Conservation (phyloP, 768 basidiomycete species). For the Mrakia hoshinonis region DNA sequence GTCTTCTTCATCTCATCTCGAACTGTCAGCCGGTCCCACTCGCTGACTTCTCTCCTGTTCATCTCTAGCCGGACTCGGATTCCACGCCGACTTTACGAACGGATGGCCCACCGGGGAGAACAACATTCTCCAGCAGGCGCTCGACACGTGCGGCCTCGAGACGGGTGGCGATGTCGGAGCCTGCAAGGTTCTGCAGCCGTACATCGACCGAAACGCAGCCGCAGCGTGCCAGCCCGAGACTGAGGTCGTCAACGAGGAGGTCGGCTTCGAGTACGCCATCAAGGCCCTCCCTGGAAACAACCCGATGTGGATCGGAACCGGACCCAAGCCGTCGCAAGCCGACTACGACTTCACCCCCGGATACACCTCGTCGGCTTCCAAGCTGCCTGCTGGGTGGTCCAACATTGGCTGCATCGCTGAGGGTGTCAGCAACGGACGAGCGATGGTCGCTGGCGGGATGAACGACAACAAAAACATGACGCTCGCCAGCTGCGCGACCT, state of each 20-base stretch:
- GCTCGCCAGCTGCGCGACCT: conserved; percentile 31
- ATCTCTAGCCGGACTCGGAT: background rate
- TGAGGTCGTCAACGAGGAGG: conserved; percentile 38
- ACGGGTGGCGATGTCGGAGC: conserved; percentile 11
- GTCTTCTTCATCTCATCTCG: conserved; percentile 5
- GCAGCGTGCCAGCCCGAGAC: conserved; percentile 36
- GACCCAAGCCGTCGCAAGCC: conserved; percentile 28
- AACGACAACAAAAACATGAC: conserved; percentile 37
- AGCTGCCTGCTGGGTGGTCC: conserved; percentile 36
- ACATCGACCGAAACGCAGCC: conserved; percentile 35
- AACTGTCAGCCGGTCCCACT: background rate
- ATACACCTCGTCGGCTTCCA: conserved; percentile 32
- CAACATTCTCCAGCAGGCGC: conserved; percentile 40
- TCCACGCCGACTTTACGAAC: conserved; percentile 37
- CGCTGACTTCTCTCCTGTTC: background rate
- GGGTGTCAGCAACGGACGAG: conserved; percentile 35
- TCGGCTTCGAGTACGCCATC: conserved; percentile 36
- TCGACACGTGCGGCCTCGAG: conserved; percentile 29
- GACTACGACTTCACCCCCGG: conserved; percentile 34
- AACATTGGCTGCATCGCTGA: conserved; percentile 41
- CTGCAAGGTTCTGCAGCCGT: conserved; percentile 39
- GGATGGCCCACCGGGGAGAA: conserved; percentile 39
- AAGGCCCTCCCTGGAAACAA: conserved; percentile 37
- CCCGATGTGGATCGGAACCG: conserved; percentile 36
- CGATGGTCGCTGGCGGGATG: conserved; percentile 34